These are phyloP conservation scores for Cochlearia excelsa DNA, from an alignment of 345 rosid genomes.

Conservation along the genomic window DNA sequence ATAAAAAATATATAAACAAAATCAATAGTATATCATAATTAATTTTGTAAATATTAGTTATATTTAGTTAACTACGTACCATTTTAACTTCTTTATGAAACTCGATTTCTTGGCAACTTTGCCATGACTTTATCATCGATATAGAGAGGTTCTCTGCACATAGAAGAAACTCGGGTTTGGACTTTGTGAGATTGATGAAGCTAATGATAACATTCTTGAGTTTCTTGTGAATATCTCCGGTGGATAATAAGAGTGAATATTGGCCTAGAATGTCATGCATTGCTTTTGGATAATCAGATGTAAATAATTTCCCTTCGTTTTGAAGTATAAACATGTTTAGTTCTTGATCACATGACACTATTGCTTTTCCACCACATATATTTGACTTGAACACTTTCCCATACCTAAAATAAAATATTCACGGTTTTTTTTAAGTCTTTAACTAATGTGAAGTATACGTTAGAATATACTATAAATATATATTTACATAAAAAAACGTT, in stretches of 20 bases:
- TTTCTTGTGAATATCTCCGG: slow-evolving; percentile 76
- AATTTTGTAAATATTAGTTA: too few species aligned
- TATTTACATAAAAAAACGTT: too few species aligned
- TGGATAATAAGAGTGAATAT: slow-evolving; percentile 48
- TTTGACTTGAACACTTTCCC: slow-evolving; percentile 80
- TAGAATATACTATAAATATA: too few species aligned
- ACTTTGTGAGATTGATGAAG: slow-evolving; percentile 52
- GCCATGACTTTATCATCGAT: slow-evolving; percentile 73
- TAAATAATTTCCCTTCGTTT: slow-evolving; percentile 73
- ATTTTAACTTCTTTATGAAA: slow-evolving; percentile 55
- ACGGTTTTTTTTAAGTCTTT: too few species aligned
- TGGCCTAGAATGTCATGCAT: slow-evolving; percentile 76
- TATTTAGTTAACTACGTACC: too few species aligned
- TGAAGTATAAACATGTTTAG: slow-evolving; percentile 78
- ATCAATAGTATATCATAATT: neutral
- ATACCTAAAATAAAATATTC: slow-evolving; percentile 40
- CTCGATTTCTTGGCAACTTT: slow-evolving; percentile 37
- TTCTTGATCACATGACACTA: slow-evolving; percentile 80
- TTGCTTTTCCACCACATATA: slow-evolving; percentile 71
- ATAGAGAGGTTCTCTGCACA: slow-evolving; percentile 47
- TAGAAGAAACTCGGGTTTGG: slow-evolving; percentile 43
- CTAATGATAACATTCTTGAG: slow-evolving; percentile 50
- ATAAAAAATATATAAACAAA: neutral
- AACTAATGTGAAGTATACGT: too few species aligned
- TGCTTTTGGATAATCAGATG: slow-evolving; percentile 62